Percentiles rank a stretch among this genome's conserved stretches.
Conservation (phyloP, 176 grass and related monocot genomes). For the Zoysia pacifica region DNA sequence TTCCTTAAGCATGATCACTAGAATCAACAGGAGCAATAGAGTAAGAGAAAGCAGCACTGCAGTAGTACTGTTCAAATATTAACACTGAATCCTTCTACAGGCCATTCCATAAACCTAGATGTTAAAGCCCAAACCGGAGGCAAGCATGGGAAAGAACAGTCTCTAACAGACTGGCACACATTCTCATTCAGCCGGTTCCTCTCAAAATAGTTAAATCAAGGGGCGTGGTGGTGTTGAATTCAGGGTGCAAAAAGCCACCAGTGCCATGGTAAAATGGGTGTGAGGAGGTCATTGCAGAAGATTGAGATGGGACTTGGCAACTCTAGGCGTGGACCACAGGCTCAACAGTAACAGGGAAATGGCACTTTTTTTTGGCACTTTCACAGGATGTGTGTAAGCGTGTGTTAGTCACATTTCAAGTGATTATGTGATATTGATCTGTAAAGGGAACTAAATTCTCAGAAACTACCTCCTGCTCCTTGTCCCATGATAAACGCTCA, state of each 20-base stretch:
- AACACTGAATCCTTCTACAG: not conserved
- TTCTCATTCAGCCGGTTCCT: not conserved
- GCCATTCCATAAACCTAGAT: not conserved
- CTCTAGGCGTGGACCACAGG: not conserved
- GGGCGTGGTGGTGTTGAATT: not conserved
- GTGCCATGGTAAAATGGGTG: too few relatives aligned
- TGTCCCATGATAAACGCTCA: too few relatives aligned
- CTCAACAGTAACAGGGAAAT: not conserved
- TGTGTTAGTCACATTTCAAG: not conserved
- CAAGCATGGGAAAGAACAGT: not conserved
- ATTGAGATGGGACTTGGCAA: not conserved
- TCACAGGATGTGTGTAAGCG: too few relatives aligned
- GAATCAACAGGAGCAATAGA: not conserved
- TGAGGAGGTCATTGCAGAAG: not conserved
- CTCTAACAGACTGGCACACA: not conserved
- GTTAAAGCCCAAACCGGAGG: not conserved
- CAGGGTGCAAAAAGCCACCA: not conserved
- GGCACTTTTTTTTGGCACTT: too few relatives aligned
- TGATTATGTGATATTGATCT: not conserved
- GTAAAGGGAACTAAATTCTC: not conserved
- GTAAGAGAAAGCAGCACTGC: not conserved
- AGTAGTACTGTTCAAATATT: not conserved
- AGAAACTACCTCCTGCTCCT: too few relatives aligned
- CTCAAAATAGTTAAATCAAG: not conserved
- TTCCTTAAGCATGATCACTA: not conserved